Conservation (phyloP, 2,329 filamentous ascomycete genomes). For the Hypoxylon sp. region DNA sequence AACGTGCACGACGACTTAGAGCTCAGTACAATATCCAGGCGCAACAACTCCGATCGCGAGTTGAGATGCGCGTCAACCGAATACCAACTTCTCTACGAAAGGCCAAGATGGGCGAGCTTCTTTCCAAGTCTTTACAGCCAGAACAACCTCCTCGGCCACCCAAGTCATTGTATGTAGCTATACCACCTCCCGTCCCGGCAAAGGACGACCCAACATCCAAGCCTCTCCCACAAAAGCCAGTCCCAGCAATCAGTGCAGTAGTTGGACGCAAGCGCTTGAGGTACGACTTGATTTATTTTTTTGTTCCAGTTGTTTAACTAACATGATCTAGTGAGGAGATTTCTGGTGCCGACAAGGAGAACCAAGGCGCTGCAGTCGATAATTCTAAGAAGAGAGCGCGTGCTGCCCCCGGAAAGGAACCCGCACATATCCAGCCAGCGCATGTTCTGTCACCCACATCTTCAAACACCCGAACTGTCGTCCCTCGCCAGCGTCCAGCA, state of each 20-base stretch:
- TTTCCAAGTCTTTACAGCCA: conserved; percentile 66
- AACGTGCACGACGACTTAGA: conserved; percentile 79
- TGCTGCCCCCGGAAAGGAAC: conserved; percentile 59
- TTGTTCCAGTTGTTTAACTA: conserved; percentile 39
- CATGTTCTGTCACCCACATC: conserved; percentile 86
- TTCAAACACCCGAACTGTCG: conserved; percentile 79
- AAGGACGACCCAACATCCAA: conserved; percentile 63
- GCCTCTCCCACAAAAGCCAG: conserved; percentile 56
- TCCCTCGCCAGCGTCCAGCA: conserved; percentile 64
- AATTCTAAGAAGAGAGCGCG: conserved; percentile 79
- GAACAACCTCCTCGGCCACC: conserved; percentile 55
- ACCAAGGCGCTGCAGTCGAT: conserved; percentile 70
- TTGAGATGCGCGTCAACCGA: conserved; percentile 94
- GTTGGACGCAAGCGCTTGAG: conserved; percentile 65
- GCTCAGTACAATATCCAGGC: conserved; percentile 92
- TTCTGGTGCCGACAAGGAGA: conserved; percentile 81
- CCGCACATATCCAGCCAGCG: conserved; percentile 61
- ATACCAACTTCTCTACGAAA: conserved; percentile 86
- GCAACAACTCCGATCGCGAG: conserved; percentile 84
- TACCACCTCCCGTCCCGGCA: conserved; percentile 64
- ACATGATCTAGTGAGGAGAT: conserved; percentile 70
- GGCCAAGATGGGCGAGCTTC: conserved; percentile 84
- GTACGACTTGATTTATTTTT: conserved; percentile 57
- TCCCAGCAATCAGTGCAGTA: conserved; percentile 49
- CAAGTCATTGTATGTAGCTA: conserved; percentile 49